Percentiles rank a stretch among this genome's conserved stretches.
phyloP scores from a whole-genome alignment of 2,329 filamentous ascomycete species.

The Trichoderma endophyticum region DNA sequence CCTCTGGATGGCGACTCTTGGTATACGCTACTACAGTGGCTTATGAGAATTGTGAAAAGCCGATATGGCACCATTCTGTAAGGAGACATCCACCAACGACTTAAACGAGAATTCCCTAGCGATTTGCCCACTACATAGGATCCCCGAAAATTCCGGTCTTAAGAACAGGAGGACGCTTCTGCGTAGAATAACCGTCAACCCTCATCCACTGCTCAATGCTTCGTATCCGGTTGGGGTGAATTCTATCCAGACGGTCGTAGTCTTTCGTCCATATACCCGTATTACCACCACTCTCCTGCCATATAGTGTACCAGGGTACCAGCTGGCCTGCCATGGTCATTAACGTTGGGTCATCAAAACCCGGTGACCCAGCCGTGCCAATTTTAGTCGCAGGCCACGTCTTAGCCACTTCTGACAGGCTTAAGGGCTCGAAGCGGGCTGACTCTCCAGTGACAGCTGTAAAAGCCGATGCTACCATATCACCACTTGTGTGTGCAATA shows the following conservation, averaged over 20 bases:
- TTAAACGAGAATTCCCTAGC: no score
- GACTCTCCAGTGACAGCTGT: not conserved
- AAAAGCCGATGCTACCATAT: not conserved
- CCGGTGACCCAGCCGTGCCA: not conserved
- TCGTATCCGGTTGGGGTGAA: not conserved
- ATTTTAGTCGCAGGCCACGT: not conserved
- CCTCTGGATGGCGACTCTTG: no score
- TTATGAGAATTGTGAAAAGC: no score
- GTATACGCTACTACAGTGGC: no score
- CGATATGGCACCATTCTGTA: no score
- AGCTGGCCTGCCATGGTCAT: not conserved
- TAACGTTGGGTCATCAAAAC: not conserved
- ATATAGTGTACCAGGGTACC: not conserved
- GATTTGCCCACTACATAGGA: no score
- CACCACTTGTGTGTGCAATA: not conserved
- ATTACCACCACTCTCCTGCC: not conserved
- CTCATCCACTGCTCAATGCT: not conserved
- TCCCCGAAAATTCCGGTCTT: no score
- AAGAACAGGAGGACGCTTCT: no score
- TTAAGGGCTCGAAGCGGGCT: not conserved
- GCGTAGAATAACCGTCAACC: not conserved
- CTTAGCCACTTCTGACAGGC: not conserved
- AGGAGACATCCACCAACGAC: no score
- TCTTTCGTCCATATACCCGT: not conserved
- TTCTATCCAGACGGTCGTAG: not conserved